phyloP scores from a whole-genome alignment of 192 early-diverging fungal genomes.

The Linnemannia hyalina region DNA sequence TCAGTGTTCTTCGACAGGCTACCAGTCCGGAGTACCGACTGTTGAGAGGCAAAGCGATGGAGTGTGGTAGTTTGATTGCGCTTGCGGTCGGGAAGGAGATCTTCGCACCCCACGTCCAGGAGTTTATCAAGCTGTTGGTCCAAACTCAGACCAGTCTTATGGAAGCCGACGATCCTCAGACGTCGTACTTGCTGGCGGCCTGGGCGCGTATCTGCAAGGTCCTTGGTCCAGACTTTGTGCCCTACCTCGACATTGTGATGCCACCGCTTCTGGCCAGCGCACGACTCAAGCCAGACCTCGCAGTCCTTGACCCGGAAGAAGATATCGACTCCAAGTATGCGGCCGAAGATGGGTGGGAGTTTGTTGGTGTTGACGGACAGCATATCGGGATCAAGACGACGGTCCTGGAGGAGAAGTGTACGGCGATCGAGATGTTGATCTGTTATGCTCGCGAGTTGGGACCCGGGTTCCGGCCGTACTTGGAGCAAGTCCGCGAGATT shows the following conservation, averaged over 20 bases:
- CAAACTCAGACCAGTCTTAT: constrained; percentile 81
- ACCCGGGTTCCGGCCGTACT: constrained; percentile 88
- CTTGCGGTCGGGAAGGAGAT: constrained; percentile 93
- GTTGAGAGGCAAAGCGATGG: constrained; percentile 95
- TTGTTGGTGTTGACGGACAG: constrained; percentile 88
- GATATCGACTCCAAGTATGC: constrained; percentile 86
- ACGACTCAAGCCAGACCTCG: constrained; percentile 91
- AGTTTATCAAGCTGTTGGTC: constrained; percentile 85
- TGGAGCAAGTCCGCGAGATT: constrained; percentile 85
- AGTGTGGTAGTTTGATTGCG: constrained; percentile 94
- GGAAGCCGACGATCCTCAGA: constrained; percentile 94
- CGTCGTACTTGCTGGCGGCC: constrained; percentile 89
- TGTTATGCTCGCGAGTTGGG: constrained; percentile 95
- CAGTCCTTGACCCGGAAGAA: constrained; percentile 85
- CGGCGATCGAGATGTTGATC: constrained; percentile 96
- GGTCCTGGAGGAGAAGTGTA: constrained; percentile 96
- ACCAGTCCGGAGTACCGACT: constrained; percentile 86
- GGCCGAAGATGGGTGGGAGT: constrained; percentile 99
- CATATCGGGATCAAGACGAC: constrained; percentile 96
- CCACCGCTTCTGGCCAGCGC: constrained; percentile 90
- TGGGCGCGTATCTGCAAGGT: constrained; percentile 98
- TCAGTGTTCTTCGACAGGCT: constrained; percentile 88
- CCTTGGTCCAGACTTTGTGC: constrained; percentile 92
- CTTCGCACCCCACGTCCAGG: constrained; percentile 82
- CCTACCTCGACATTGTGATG: constrained; percentile 92